A percentile compares a stretch with the other conserved stretches of the same genome.
Conservation (phyloP, 352 stramenopile species). For the Phytophthora macrochlamydospora region DNA sequence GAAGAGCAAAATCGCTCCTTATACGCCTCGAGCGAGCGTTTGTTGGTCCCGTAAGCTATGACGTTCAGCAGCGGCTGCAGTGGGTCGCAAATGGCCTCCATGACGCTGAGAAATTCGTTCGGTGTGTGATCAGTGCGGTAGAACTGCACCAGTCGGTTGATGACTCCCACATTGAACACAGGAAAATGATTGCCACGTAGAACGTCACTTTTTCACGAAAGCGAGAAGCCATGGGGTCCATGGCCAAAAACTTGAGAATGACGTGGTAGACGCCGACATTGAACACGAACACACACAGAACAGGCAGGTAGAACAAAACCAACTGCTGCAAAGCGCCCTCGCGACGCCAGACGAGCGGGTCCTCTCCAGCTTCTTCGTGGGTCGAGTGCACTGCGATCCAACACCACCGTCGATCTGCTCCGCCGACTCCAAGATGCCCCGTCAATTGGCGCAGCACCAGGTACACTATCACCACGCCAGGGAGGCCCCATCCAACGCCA, state of each 20-base stretch:
- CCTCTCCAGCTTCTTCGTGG: conserved; percentile 22
- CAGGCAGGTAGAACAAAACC: conserved; percentile 70
- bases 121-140: conserved; percentile 48
- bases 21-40: conserved; percentile 71
- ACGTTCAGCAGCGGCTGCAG: conserved; percentile 74
- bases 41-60: conserved; percentile 75
- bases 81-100: conserved; percentile 78
- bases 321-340: conserved; percentile 66
- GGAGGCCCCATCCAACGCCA: conserved; percentile 66
- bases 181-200: conserved; percentile 73
- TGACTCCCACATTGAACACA: conserved; percentile 74
- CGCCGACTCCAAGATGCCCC: conserved; percentile 67
- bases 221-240: conserved; percentile 65
- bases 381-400: conserved; percentile 68
- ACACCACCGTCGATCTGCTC: conserved; percentile 74
- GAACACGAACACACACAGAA: conserved; percentile 70
- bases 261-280: conserved; percentile 61
- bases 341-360: conserved; percentile 43
- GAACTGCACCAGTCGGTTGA: conserved; percentile 75
- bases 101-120: conserved; percentile 57
- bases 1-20: conserved; percentile 68
- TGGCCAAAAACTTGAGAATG: conserved; percentile 65
- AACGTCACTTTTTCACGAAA: conserved; percentile 66
- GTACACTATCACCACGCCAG: conserved; percentile 54
- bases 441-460: conserved; percentile 75